phyloP scores from a whole-genome alignment of 83 land plant species.

The Picea abies region DNA sequence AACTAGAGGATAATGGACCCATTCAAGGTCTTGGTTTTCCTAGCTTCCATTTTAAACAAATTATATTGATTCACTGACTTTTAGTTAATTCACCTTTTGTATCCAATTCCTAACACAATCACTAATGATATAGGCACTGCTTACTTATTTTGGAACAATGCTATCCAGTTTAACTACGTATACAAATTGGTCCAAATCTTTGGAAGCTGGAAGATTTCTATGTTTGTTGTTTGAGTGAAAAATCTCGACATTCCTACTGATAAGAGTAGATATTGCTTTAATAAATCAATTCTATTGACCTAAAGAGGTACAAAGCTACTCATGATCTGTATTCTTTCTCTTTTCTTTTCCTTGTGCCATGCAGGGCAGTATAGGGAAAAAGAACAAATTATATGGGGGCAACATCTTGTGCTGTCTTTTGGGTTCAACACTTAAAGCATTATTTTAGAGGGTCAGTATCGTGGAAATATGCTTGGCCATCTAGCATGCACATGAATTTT shows the following conservation, averaged over 20 bases:
- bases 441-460: neutral
- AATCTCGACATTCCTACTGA: too few relatives aligned
- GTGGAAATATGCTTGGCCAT: neutral
- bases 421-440: neutral
- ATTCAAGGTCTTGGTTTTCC: too few relatives aligned
- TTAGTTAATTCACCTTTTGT: neutral
- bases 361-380: neutral
- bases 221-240: too few relatives aligned
- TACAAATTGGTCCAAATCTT: neutral
- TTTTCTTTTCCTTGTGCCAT: neutral
- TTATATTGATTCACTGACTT: neutral
- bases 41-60: neutral
- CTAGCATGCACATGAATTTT: neutral
- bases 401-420: neutral
- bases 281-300: neutral
- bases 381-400: neutral
- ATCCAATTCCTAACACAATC: neutral
- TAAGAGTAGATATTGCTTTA: too few relatives aligned
- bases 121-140: neutral
- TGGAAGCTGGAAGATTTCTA: too few relatives aligned
- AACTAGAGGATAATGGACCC: neutral
- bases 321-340: neutral
- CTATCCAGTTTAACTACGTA: neutral
- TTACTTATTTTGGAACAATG: neutral
- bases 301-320: neutral